These are phyloP conservation scores for Rhizopus delemar DNA, from an alignment of 371 early-diverging fungal genomes.

Conservation along the genomic window DNA sequence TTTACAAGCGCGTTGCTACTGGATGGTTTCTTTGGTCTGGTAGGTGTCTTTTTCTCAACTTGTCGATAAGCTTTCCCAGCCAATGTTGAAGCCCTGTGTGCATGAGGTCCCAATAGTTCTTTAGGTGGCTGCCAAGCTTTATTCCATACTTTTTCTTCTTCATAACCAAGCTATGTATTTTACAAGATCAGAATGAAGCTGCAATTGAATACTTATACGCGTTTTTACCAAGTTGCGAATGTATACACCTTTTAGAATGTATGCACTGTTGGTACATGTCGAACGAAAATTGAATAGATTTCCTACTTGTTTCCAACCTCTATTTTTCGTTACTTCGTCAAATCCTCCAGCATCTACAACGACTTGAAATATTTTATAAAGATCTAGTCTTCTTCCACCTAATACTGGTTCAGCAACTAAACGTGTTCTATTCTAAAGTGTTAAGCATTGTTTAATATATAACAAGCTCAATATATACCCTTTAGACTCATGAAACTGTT, in stretches of 20 bases:
- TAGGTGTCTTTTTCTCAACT: constrained; percentile 5
- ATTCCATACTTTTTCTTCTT: constrained; percentile 40
- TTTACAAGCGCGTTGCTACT: neutral
- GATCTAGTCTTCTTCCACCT: constrained; percentile 72
- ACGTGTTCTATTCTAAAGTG: constrained; percentile 40
- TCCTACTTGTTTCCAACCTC: constrained; percentile 74
- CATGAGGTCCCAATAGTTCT: constrained; percentile 32
- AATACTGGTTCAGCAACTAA: constrained; percentile 72
- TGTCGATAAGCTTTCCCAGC: constrained; percentile 30
- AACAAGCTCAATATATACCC: constrained; percentile 45
- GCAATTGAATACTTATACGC: neutral
- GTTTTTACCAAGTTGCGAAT: constrained; percentile 54
- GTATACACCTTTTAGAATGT: constrained; percentile 74
- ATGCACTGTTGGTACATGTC: constrained; percentile 81
- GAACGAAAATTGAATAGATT: constrained; percentile 72
- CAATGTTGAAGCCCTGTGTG: constrained; percentile 30
- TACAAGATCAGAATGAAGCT: too few species aligned
- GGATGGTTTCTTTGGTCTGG: constrained; percentile 8
- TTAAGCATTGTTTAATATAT: too few species aligned
- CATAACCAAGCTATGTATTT: constrained; percentile 27
- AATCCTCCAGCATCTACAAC: constrained; percentile 71
- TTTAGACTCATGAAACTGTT: constrained; percentile 62
- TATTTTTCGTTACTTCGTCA: constrained; percentile 71
- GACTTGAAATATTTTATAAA: constrained; percentile 66
- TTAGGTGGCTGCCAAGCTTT: constrained; percentile 36